Base-by-base conservation (phyloP, 1,284 basidiomycete genomes). In the Agroathelia rolfsii region DNA sequence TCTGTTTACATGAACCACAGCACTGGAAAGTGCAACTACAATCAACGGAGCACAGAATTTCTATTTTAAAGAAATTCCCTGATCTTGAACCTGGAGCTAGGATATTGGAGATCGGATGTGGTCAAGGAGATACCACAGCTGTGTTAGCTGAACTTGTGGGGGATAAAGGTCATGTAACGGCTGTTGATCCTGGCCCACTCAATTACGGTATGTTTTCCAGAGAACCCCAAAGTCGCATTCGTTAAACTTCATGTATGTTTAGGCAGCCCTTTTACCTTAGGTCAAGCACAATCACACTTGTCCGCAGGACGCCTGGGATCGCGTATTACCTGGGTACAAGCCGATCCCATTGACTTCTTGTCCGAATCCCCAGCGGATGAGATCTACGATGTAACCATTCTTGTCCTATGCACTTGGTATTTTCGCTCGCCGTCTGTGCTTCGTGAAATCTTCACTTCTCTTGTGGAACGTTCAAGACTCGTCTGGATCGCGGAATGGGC, bases 71-170 rank as follows among this genome's bases (percentile, higher is more conserved):
- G 5, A 44, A 44, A 5, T 64, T 55, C 53, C n/a, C n/a, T n/a
- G 42, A 46, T 8, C 58, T 64, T 28, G 10, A 39, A 3, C 37
- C 34, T 2, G 61, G 59, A 3, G 47, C 48, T 19, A 41, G 39
- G 3, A 46, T 65, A 3, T 47, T 65, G 2, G 62, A 66, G 39
- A 42, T 65, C 9, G 62, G 62, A 20, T 64, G 62, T 39, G 63
- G 62, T 1, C 62, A 64, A 33, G 63, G 63, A 8, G 63, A 66
- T 36, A 56, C 53, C 36, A 64, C 61, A 0, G 48, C 53, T 11
- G 58, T 51, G 2, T 48, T 66, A 2, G 62, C 62, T 13, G 45
- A 49, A 10, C 48, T 52, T 5, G 58, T 64, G 6, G 63, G 62
- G 2, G 43, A 45, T 1, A 38, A 34, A 0, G 63, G 62, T 3